Base-by-base conservation (phyloP, 352 stramenopile genomes). In the Pseudoperonospora humuli region DNA sequence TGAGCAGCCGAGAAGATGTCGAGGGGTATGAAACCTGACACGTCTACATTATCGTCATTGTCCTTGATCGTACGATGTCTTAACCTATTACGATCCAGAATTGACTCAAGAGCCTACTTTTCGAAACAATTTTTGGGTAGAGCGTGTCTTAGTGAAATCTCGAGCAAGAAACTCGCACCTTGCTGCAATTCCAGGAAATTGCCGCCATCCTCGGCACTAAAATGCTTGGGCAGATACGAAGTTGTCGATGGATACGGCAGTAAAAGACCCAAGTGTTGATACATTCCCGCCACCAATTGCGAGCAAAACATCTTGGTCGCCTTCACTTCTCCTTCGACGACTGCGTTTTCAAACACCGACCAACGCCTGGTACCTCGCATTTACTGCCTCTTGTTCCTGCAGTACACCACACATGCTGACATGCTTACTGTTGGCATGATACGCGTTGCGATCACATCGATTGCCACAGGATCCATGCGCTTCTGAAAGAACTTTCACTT, bases 151-250 rank as follows among this genome's bases (percentile, higher is more conserved):
- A 93, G 43, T 17, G 81, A 91, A 35, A 87, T 64, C 49, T 89
- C 76, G 3, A 75, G 76, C 34, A 87, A 39, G 17, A 84, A 79
- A 21, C 58, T 72, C 10, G 70, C 75, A 18, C 84, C 75, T 46
- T 85, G 75, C 31, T 91, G 78, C 25, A 91, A 54, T 21, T 91
- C 86, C 1, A 93, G 38, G 50, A 88, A 93, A 19, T 74, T 61
- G 11, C 50, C 62, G 5, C 57, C 66, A 27, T 80, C 68, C 3
- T 51, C 57, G 15, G 42, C 61, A 15, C 72, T 83, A 50, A 93
- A 93, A 38, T 93, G 78, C 57, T 93, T 89, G n/a, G 79, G 82
- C 31, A 90, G 47, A 45, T 93, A 93, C 45, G 77, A 93, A 37
- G 86, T 91, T 0, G 79, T 67, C 14, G 79, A 85, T 29, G 82